Evolutionary conservation across 1,284 basidiomycete genomes (phyloP).

Genomic region (Cryptococcus hybrid): DNA sequence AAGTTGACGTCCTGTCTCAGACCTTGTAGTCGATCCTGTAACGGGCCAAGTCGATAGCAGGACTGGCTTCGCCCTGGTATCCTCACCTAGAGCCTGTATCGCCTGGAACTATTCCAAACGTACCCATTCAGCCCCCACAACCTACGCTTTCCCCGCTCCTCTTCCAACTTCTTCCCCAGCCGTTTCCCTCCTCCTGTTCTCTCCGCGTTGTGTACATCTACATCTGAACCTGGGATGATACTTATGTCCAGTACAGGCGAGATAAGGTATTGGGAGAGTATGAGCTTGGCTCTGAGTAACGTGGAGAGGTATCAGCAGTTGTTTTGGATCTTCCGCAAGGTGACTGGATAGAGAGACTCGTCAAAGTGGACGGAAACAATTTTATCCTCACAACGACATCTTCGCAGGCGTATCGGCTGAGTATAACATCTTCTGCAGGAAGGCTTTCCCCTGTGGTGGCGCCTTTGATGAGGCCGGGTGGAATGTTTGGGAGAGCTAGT

Average conservation of each 20-base stretch:
- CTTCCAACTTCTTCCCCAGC: conserved; percentile 21
- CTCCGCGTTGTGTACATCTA: conserved; percentile 31
- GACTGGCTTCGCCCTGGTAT: conserved; percentile 49
- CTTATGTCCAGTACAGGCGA: conserved; percentile 46
- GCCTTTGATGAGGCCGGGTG: conserved; percentile 39
- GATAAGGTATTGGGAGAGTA: conserved; percentile 50
- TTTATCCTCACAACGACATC: conserved; percentile 46
- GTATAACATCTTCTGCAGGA: conserved; percentile 37
- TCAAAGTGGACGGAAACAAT: conserved; percentile 37
- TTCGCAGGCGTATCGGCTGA: conserved; percentile 43
- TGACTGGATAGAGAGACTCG: conserved; percentile 44
- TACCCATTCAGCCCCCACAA: conserved; percentile 39
- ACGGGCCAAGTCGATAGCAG: conserved; percentile 41
- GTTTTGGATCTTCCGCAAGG: conserved; percentile 30
- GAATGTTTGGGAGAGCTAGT: conserved; percentile 41
- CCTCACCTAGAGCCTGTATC: conserved; percentile 36
- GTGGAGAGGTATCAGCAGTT: conserved; percentile 31
- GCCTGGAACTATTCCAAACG: conserved; percentile 52
- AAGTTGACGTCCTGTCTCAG: conserved; percentile 12
- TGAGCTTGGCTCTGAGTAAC: conserved; percentile 47
- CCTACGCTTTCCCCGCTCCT: conserved; percentile 43
- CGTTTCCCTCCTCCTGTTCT: conserved; percentile 26
- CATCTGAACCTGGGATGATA: conserved; percentile 51
- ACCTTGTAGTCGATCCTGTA: conserved; percentile 44
- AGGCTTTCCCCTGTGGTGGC: conserved; percentile 28